Evolutionary conservation across 2,329 filamentous ascomycete genomes (phyloP).

Genomic region (Alternaria infectoria): DNA sequence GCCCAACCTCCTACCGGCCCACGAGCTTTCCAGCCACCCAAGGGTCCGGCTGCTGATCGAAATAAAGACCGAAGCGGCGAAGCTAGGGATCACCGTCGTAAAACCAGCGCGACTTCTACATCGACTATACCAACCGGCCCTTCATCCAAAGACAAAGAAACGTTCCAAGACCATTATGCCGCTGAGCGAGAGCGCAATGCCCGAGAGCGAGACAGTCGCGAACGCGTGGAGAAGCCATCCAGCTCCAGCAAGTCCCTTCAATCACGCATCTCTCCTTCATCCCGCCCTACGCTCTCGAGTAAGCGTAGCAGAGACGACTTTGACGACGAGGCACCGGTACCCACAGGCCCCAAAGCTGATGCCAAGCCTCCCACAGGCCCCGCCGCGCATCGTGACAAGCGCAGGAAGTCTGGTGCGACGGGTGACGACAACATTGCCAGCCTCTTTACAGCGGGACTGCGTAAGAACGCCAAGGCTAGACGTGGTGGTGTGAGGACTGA

Average conservation of each 20-base stretch:
- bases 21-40: conserved; percentile 43
- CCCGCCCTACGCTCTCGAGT: conserved; percentile 23
- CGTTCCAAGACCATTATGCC: conserved; percentile 65
- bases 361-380: conserved; percentile 37
- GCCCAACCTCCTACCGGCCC: conserved; percentile 47
- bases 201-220: conserved; percentile 37
- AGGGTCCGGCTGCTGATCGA: conserved; percentile 46
- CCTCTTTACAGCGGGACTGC: conserved; percentile 35
- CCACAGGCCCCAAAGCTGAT: conserved; percentile 21
- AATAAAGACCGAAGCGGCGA: conserved; percentile 31
- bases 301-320: conserved; percentile 41
- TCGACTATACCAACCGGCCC: conserved; percentile 25
- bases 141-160: conserved; percentile 10
- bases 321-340: conserved; percentile 17
- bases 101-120: conserved; percentile 21
- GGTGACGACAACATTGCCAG: conserved; percentile 38
- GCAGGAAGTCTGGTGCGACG: conserved; percentile 31
- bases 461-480: conserved; percentile 39
- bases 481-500: conserved; percentile 44
- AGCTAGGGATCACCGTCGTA: conserved; percentile 23
- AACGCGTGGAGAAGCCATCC: conserved; percentile 31
- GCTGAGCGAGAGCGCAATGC: conserved; percentile 66
- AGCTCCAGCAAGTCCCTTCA: conserved; percentile 25
- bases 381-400: conserved; percentile 39
- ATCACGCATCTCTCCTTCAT: conserved; percentile 26